phyloP scores from a whole-genome alignment of 441 rosid genomes.

The Syzygium malaccense region DNA sequence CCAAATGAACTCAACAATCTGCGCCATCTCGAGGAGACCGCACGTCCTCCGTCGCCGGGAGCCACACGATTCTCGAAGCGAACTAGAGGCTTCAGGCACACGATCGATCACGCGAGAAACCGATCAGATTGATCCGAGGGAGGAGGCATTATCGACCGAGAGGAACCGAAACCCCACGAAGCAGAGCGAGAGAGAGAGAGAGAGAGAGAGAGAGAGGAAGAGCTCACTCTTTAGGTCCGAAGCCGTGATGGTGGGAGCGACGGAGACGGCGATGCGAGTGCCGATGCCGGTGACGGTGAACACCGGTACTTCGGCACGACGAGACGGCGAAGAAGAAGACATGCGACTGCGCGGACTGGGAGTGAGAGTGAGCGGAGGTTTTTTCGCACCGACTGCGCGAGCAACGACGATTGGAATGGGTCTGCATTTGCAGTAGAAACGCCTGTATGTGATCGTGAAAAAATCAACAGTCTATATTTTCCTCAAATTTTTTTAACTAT shows the following conservation, averaged over 20 bases:
- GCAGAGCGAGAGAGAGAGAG: background rate
- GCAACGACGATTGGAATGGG: background rate
- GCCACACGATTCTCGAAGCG: background rate
- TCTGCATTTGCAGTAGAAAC: background rate
- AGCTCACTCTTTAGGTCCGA: conserved; percentile 42
- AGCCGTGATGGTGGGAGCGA: conserved; percentile 31
- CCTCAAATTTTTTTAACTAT: background rate
- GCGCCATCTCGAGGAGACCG: background rate
- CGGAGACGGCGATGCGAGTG: conserved; percentile 47
- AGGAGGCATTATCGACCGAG: background rate
- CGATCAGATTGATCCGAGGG: background rate
- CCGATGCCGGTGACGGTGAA: conserved; percentile 45
- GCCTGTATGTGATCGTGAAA: background rate
- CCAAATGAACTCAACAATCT: background rate
- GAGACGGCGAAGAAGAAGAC: background rate
- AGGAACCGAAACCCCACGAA: background rate
- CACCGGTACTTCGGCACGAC: conserved; percentile 28
- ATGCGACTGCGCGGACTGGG: background rate
- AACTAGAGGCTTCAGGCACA: background rate
- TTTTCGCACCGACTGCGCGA: background rate
- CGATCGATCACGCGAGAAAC: background rate
- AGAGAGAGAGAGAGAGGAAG: background rate
- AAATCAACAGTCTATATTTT: background rate
- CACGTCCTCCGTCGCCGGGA: background rate
- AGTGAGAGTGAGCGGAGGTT: background rate